Evolutionary conservation across 2,329 filamentous ascomycete genomes (phyloP), one percentile per base, ranked within the genome.

Genomic region (Rutstroemia sp.): DNA sequence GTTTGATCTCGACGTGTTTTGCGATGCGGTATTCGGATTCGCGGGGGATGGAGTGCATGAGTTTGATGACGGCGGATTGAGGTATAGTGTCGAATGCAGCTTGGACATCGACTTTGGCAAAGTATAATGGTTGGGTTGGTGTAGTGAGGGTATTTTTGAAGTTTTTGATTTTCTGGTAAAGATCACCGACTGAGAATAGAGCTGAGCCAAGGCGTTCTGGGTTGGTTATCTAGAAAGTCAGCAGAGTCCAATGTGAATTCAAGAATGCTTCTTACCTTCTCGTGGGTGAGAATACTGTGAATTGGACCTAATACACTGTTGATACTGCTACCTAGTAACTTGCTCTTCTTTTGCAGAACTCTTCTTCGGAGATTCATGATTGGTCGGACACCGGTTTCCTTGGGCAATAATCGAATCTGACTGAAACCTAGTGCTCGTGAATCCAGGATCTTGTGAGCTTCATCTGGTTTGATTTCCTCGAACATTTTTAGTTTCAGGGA

Each of bases 31-130:
- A 99, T 21, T 75, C 73, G 3, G 77, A 71, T 57, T 87, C 74
- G 12, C 73, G 74, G 60, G 71, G 81, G 61, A 80, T 82, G 52
- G 67, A 84, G 57, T 61, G 70, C 60, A 95, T 79, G 25, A 97
- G 75, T 23, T 76, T 69, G 36, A 96, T 67, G 17, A 97, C 75
- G 1, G 83, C 81, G 25, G 79, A 72, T 69, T 97, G 94, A 0
- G 94, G 94, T 46, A 99, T 96, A 0, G 88, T 96, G 70, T 99
- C 94, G 69, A 96, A 99, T 64, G 92, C 95, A 2, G 89, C 84
- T 68, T 89, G 82, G 19, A 99, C 92, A 67, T 99, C 94, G 12
- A 95, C 77, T 69, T 99, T 99, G 58, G 86, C 92, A 71, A 97
- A 95, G 71, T 88, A 97, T 1, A 96, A 72, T 4, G 71, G 75